Conservation (phyloP, 2,329 filamentous ascomycete species). For the Hypoxylon sp. region DNA sequence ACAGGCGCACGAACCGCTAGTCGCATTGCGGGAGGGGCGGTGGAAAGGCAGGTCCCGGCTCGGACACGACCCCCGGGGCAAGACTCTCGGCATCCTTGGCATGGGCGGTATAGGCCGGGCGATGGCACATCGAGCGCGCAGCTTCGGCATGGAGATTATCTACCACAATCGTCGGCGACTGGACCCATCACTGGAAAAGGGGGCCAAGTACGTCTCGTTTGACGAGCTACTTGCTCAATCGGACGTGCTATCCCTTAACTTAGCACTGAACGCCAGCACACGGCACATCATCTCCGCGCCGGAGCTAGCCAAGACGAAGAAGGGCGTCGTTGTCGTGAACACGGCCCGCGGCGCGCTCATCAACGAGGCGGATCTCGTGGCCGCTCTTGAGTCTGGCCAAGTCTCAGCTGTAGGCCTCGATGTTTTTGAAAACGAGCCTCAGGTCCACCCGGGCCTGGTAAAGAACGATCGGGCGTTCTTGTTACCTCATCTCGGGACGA, state of each 20-base stretch:
- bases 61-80: slow-evolving; percentile 67
- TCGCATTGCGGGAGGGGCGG: slow-evolving; percentile 61
- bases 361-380: slow-evolving; percentile 68
- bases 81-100: slow-evolving; percentile 69
- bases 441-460: slow-evolving; percentile 72
- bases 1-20: slow-evolving; percentile 62
- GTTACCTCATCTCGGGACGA: slow-evolving; percentile 78
- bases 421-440: slow-evolving; percentile 71
- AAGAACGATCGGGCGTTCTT: slow-evolving; percentile 72
- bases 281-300: slow-evolving; percentile 66
- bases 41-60: slow-evolving; percentile 62
- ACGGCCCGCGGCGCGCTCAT: slow-evolving; percentile 71
- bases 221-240: slow-evolving; percentile 67
- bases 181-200: slow-evolving; percentile 54
- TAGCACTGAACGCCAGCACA: slow-evolving; percentile 66
- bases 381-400: slow-evolving; percentile 67
- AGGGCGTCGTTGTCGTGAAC: slow-evolving; percentile 70
- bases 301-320: slow-evolving; percentile 68
- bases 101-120: slow-evolving; percentile 73
- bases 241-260: slow-evolving; percentile 69
- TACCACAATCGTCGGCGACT: slow-evolving; percentile 68
- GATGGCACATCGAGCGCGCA: slow-evolving; percentile 62
- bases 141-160: slow-evolving; percentile 70
- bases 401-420: slow-evolving; percentile 69
- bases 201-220: slow-evolving; percentile 68